These are phyloP conservation scores for Chrysosporium keratinophilum DNA, from an alignment of 2,329 filamentous ascomycete genomes.

Conservation along the genomic window DNA sequence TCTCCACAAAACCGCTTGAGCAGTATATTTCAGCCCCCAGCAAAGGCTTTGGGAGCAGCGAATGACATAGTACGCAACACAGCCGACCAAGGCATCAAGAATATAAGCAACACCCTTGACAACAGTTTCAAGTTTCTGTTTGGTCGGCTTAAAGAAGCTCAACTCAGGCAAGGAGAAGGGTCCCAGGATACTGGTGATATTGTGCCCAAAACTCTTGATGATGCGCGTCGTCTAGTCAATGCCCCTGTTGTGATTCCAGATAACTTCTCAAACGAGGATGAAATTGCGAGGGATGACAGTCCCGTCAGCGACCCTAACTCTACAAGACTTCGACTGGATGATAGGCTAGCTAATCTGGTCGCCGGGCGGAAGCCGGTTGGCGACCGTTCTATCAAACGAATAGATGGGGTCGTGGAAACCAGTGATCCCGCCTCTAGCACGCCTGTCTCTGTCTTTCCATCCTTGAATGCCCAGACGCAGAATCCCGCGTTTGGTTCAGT, in stretches of 20 bases:
- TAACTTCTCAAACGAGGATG: slow-evolving; percentile 42
- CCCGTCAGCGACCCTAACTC: slow-evolving; percentile 27
- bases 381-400: slow-evolving; percentile 52
- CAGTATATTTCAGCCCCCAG: slow-evolving; percentile 74
- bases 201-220: slow-evolving; percentile 82
- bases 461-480: slow-evolving; percentile 19
- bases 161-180: slow-evolving; percentile 41
- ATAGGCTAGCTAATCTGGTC: slow-evolving; percentile 61
- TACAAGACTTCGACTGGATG: slow-evolving; percentile 43
- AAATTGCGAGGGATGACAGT: slow-evolving; percentile 39
- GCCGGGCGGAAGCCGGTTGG: slow-evolving; percentile 53
- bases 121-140: slow-evolving; percentile 91
- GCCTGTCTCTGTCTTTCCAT: slow-evolving; percentile 22
- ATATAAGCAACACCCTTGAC: slow-evolving; percentile 78
- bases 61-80: slow-evolving; percentile 77
- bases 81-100: slow-evolving; percentile 85
- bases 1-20: slow-evolving; percentile 67
- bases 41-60: slow-evolving; percentile 68
- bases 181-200: slow-evolving; percentile 42
- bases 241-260: slow-evolving; percentile 41
- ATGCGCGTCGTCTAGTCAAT: slow-evolving; percentile 78
- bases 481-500: slow-evolving; percentile 69
- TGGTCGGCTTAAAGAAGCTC: slow-evolving; percentile 66
- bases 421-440: slow-evolving; percentile 10
- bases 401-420: slow-evolving; percentile 16